phyloP scores from a whole-genome alignment of 768 basidiomycete species.

The Wakefieldia striispora region DNA sequence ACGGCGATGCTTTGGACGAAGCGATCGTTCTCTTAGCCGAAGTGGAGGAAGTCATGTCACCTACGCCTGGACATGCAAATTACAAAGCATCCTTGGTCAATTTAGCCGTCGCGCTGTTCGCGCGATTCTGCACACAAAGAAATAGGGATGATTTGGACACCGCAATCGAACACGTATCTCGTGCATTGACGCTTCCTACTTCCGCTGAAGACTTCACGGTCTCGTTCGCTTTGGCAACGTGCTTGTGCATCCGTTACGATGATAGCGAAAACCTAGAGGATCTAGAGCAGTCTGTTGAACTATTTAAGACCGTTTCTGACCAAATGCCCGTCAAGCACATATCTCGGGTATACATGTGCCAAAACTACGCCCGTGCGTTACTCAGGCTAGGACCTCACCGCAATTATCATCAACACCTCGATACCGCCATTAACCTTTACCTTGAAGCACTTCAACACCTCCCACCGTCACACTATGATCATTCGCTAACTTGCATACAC shows the following conservation, averaged over 20 bases:
- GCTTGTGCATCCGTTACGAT: constrained; percentile 10
- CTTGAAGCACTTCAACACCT: constrained; percentile 3
- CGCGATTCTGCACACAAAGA: constrained; percentile 14
- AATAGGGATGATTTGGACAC: constrained; percentile 11
- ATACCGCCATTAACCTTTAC: constrained; percentile 10
- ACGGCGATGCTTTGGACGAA: constrained; percentile 20
- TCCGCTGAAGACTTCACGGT: constrained; percentile 3
- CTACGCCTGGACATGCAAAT: not conserved
- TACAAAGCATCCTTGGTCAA: constrained; percentile 8
- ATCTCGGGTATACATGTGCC: constrained; percentile 1
- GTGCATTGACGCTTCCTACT: constrained; percentile 10
- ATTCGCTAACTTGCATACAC: not conserved
- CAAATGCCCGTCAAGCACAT: constrained; percentile 15
- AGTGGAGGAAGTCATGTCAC: constrained; percentile 14
- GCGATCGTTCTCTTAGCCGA: constrained; percentile 22
- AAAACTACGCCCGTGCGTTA: constrained; percentile 12
- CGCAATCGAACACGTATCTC: constrained; percentile 12
- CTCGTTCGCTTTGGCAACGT: constrained; percentile 6
- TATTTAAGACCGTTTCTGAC: constrained; percentile 8
- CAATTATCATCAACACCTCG: constrained; percentile 1
- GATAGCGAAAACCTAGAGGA: constrained; percentile 4
- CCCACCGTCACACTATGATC: constrained; percentile 14
- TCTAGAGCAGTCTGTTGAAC: constrained; percentile 12
- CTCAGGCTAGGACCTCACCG: constrained; percentile 1
- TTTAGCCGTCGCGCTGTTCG: constrained; percentile 10